These are phyloP conservation scores for Cymbidium sinense DNA, from an alignment of 106 monocot genomes.

Conservation along the genomic window DNA sequence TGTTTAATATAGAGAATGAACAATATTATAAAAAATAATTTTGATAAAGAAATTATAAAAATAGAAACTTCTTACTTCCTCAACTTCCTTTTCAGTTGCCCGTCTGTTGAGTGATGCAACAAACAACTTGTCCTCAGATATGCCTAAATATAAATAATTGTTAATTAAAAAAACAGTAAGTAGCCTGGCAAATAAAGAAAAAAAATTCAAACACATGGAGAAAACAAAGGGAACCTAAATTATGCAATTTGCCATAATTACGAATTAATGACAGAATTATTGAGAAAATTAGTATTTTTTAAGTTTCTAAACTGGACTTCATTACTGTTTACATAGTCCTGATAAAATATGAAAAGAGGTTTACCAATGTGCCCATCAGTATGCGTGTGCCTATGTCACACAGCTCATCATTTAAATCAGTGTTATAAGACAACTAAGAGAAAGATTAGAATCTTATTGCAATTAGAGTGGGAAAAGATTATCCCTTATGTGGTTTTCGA, in stretches of 20 bases:
- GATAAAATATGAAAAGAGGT: not conserved
- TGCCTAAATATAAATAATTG: slow-evolving; percentile 38
- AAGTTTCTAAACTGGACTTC: not conserved
- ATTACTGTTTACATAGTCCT: not conserved
- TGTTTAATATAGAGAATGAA: not conserved
- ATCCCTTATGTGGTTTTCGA: not conserved
- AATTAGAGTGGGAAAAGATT: not conserved
- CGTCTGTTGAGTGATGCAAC: slow-evolving; percentile 90
- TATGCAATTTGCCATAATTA: not conserved
- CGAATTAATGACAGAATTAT: not conserved
- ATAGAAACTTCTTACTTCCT: slow-evolving; percentile 53
- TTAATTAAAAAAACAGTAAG: not conserved
- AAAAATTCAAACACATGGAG: not conserved
- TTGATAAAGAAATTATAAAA: not conserved
- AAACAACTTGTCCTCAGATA: slow-evolving; percentile 85
- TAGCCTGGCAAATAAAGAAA: not conserved
- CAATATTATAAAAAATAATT: not conserved
- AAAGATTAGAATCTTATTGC: too few relatives aligned
- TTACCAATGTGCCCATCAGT: not conserved
- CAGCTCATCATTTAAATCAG: too few relatives aligned
- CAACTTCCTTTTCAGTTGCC: slow-evolving; percentile 81
- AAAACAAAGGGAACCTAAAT: not conserved
- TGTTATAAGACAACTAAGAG: too few relatives aligned
- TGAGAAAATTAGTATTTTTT: not conserved
- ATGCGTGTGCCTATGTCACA: not conserved